These are phyloP conservation scores for Lachnellula hyalina DNA, from an alignment of 2,329 filamentous ascomycete species.

Conservation along the genomic window DNA sequence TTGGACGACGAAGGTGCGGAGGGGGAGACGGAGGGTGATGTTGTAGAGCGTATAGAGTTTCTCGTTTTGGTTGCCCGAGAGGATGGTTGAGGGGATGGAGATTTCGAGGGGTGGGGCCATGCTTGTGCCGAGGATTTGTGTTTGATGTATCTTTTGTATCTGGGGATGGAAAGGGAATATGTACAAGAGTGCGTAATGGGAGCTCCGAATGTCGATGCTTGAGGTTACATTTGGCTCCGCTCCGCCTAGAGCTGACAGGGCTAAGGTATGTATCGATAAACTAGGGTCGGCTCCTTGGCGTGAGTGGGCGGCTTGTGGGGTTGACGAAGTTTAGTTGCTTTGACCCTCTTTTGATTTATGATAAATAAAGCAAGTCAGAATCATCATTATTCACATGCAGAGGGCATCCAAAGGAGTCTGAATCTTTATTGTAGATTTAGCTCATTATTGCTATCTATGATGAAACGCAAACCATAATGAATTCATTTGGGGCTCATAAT, in stretches of 20 bases:
- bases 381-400: slow-evolving; percentile 9
- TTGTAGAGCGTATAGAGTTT: slow-evolving; percentile 70
- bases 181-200: background rate
- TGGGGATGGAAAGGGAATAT: background rate
- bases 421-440: background rate
- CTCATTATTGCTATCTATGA: slow-evolving; percentile 12
- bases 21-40: slow-evolving; percentile 68
- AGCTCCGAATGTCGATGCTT: background rate
- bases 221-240: slow-evolving; percentile 7
- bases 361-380: background rate
- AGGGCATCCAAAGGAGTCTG: too few species aligned
- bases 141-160: background rate
- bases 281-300: background rate
- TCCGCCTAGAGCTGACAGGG: slow-evolving; percentile 11
- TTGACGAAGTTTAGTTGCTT: background rate
- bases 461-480: slow-evolving; percentile 13
- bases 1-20: slow-evolving; percentile 68
- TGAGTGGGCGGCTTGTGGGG: slow-evolving; percentile 2
- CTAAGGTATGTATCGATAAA: background rate
- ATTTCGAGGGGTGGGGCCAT: slow-evolving; percentile 65
- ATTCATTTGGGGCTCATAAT: slow-evolving; percentile 16
- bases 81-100: slow-evolving; percentile 60
- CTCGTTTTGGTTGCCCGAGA: slow-evolving; percentile 44
- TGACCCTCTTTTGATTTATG: slow-evolving; percentile 3
- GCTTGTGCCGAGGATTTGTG: slow-evolving; percentile 4